phyloP scores from a whole-genome alignment of 306 rosid species.

The Malus sieversii region DNA sequence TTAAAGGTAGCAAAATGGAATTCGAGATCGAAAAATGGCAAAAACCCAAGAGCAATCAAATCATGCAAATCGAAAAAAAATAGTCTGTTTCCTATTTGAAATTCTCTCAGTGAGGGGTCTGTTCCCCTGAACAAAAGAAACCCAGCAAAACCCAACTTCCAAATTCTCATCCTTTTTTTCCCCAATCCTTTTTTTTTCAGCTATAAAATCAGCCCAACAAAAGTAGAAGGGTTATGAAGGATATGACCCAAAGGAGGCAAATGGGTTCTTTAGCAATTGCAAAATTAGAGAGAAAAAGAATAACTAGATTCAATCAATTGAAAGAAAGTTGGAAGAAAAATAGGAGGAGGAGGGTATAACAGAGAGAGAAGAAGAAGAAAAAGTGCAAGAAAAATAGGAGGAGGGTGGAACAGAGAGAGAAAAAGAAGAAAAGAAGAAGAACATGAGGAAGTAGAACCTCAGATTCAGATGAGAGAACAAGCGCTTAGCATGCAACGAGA shows the following conservation, averaged over 20 bases:
- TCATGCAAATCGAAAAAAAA: neutral
- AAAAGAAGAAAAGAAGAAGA: too few relatives aligned
- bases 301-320: too few relatives aligned
- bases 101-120: conserved; percentile 68
- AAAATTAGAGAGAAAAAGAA: too few relatives aligned
- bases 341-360: too few relatives aligned
- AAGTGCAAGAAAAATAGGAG: too few relatives aligned
- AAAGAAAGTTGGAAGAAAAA: too few relatives aligned
- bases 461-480: too few relatives aligned
- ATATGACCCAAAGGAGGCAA: neutral
- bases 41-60: conserved; percentile 1
- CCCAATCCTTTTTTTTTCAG: neutral
- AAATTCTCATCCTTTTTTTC: conserved; percentile 29
- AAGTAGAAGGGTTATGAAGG: neutral
- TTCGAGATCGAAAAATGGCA: neutral
- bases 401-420: too few relatives aligned
- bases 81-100: conserved; percentile 41
- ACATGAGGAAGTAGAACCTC: too few relatives aligned
- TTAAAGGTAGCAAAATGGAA: neutral
- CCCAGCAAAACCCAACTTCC: neutral
- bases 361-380: too few relatives aligned
- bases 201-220: neutral
- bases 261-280: neutral
- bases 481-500: too few relatives aligned
- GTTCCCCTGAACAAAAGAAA: conserved; percentile 43